phyloP scores from a whole-genome alignment of 2,329 filamentous ascomycete species.

The Hymenoscyphus fraxineus region DNA sequence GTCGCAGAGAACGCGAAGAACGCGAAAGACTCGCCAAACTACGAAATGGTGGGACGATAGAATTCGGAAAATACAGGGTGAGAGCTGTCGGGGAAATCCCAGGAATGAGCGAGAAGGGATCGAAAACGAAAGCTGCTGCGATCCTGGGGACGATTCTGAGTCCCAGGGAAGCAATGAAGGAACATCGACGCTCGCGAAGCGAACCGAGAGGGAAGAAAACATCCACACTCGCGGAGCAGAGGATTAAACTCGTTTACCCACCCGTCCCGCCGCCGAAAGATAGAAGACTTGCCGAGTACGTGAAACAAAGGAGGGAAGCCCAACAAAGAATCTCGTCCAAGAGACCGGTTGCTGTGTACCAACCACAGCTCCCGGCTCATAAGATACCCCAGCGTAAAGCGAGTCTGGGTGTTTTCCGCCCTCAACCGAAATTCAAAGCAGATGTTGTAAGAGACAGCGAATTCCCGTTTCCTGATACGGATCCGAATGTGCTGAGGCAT shows the following conservation, averaged over 20 bases:
- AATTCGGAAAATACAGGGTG: slow-evolving; percentile 4
- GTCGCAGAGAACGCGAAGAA: slow-evolving; percentile 8
- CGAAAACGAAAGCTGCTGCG: slow-evolving; percentile 8
- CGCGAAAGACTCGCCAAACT: slow-evolving; percentile 7
- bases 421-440: background rate
- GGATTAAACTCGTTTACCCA: slow-evolving; percentile 5
- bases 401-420: background rate
- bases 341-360: slow-evolving; percentile 6
- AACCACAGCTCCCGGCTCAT: slow-evolving; percentile 1
- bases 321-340: background rate
- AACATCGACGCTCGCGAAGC: slow-evolving; percentile 6
- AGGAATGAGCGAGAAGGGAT: background rate
- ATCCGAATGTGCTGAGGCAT: slow-evolving; percentile 9
- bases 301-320: background rate
- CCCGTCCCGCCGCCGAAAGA: slow-evolving; percentile 6
- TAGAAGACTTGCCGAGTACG: background rate
- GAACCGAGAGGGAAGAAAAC: slow-evolving; percentile 7
- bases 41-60: background rate
- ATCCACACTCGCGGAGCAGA: background rate
- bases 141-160: slow-evolving; percentile 10
- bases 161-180: slow-evolving; percentile 10
- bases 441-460: background rate
- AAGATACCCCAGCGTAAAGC: background rate
- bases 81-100: background rate
- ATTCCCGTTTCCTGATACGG: slow-evolving; percentile 1